Conservation (phyloP, 2,329 filamentous ascomycete genomes). For the Ceratocystis cacaofunesta region DNA sequence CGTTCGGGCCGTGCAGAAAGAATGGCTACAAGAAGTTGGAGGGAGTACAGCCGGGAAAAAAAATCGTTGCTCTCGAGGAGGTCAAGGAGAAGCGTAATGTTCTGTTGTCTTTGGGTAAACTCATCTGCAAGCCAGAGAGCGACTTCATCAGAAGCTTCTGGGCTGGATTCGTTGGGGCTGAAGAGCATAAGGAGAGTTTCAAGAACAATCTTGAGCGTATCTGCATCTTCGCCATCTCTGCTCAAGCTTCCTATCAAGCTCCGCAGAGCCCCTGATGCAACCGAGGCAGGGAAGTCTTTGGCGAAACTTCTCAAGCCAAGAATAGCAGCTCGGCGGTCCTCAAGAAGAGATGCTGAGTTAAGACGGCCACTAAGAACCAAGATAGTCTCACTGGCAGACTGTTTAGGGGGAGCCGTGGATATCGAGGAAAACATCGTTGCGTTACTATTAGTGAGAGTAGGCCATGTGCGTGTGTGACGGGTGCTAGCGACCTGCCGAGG, state of each 20-base stretch:
- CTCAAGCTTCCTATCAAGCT: constrained; percentile 72
- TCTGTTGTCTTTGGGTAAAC: constrained; percentile 95
- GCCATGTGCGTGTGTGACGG: background rate
- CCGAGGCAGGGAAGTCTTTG: constrained; percentile 89
- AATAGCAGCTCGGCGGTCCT: constrained; percentile 87
- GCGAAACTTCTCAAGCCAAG: constrained; percentile 88
- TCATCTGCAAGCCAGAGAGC: constrained; percentile 92
- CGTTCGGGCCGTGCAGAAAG: constrained; percentile 73
- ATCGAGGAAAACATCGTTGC: constrained; percentile 33
- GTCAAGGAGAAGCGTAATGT: constrained; percentile 78
- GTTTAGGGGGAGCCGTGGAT: constrained; percentile 68
- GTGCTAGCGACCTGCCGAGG: background rate
- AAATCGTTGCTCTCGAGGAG: constrained; percentile 80
- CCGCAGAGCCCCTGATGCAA: constrained; percentile 81
- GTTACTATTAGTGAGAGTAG: constrained; percentile 32
- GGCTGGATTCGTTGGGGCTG: constrained; percentile 52
- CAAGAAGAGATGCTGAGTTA: constrained; percentile 75
- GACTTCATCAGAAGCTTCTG: constrained; percentile 92
- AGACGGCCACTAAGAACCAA: constrained; percentile 75
- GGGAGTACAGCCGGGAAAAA: constrained; percentile 76
- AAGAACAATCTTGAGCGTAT: constrained; percentile 86
- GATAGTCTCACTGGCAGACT: constrained; percentile 92
- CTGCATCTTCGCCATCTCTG: constrained; percentile 85
- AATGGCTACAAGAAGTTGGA: constrained; percentile 80
- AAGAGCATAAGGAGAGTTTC: constrained; percentile 95